Base-by-base conservation (phyloP, 176 grass and related monocot genomes). In the Phoenix roebelenii region DNA sequence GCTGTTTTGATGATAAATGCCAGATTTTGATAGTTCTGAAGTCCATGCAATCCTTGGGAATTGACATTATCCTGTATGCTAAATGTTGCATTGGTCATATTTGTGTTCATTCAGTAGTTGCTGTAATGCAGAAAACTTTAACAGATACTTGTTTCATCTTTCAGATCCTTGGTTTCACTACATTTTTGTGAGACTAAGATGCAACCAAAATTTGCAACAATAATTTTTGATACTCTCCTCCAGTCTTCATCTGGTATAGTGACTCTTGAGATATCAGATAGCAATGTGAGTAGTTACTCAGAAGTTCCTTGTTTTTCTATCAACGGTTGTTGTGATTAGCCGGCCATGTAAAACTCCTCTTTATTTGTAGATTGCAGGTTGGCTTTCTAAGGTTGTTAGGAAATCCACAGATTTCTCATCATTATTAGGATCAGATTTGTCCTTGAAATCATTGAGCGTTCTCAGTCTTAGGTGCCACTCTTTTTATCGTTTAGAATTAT, bases 241-340 rank as follows among this genome's bases (percentile, higher is more conserved):
- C 26, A 61, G 58, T 74, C 60, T 3, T 74, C 78, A 22, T 71
- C 50, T n/a, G 44, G 52, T 66, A 70, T 86, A 74, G 69, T 66
- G 58, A 74, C 50, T 3, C 83, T 85, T 53, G 83, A 86, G 22
- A 74, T 82, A 70, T 78, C 78, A 24, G 74, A 86, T 60, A 74
- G 82, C 52, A 62, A 86, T 63, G 83, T 86, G 60, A 53, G 74
- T 80, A 12, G 29, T 26, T 82, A 64, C 16, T 66, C 70, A 74
- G 16, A 17, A 73, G n/a, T 57, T 18, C 15, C 3, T 58, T 54
- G 22, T 54, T 20, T 56, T 22, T 5, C 50, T 58, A 22, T 75
- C n/a, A 5, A 58, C 15, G 77, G 5, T 70, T 53, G 52, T 24
- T 26, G 7, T 49, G 22, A 50, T 44, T 44, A 44, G 35, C 5